Evolutionary conservation across 2,329 filamentous ascomycete genomes (phyloP).

Genomic region (Chrysoporthe austroafricana): DNA sequence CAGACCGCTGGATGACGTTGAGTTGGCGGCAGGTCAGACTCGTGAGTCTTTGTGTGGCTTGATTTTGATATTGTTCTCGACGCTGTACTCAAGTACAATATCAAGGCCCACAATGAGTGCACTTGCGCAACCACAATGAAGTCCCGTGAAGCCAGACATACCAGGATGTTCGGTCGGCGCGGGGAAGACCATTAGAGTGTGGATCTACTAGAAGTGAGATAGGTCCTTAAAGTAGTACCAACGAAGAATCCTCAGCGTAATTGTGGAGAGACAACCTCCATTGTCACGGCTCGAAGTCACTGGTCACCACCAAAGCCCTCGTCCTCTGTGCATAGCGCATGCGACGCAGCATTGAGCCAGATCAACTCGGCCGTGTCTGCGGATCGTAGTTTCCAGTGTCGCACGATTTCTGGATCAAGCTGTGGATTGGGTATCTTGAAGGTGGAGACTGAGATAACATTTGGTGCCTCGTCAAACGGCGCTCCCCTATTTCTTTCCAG

Average conservation of each 20-base stretch:
- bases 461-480: neutral
- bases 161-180: neutral
- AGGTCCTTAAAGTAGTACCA: neutral
- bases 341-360: neutral
- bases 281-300: neutral
- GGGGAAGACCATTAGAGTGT: neutral
- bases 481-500: conserved; percentile 36
- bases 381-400: no score
- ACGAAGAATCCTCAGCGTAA: neutral
- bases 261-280: no score
- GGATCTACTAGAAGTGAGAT: neutral
- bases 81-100: conserved; percentile 12
- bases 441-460: neutral
- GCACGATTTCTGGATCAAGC: neutral
- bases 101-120: conserved; percentile 14
- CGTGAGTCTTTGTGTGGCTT: conserved; percentile 3
- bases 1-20: neutral
- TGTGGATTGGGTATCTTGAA: conserved; percentile 17
- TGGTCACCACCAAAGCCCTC: neutral
- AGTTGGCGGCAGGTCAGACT: neutral
- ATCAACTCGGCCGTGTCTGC: neutral
- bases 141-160: neutral
- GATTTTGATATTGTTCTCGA: conserved; percentile 9
- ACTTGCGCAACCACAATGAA: neutral
- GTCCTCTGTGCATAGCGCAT: neutral